Percentiles rank a stretch among this genome's conserved stretches.
phyloP scores from a whole-genome alignment of 768 basidiomycete genomes.

The Paxillus involutus region DNA sequence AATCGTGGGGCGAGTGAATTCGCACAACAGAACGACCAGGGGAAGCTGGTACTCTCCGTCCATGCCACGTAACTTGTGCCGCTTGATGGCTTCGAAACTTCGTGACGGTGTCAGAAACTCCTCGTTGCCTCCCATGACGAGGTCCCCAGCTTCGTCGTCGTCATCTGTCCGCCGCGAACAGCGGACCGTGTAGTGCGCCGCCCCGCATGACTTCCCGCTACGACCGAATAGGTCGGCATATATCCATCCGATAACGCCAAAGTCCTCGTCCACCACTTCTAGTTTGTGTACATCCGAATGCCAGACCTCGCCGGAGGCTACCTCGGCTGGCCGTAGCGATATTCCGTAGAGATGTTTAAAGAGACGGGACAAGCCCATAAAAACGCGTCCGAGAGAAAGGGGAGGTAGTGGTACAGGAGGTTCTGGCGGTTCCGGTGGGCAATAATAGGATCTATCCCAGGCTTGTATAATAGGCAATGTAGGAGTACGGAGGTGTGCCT shows the following conservation, averaged over 20 bases:
- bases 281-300: constrained; percentile 85
- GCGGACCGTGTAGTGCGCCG: constrained; percentile 96
- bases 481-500: constrained; percentile 60
- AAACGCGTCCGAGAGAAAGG: constrained; percentile 85
- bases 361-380: constrained; percentile 88
- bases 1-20: constrained; percentile 67
- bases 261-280: constrained; percentile 87
- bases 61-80: constrained; percentile 56
- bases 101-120: constrained; percentile 46
- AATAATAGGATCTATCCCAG: constrained; percentile 98
- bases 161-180: constrained; percentile 92
- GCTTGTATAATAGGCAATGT: constrained; percentile 71
- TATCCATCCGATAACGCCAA: constrained; percentile 89
- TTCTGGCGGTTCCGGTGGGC: constrained; percentile 73
- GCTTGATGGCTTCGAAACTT: constrained; percentile 64
- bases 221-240: constrained; percentile 91
- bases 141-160: constrained; percentile 77
- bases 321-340: constrained; percentile 67
- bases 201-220: constrained; percentile 82
- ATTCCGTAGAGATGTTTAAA: constrained; percentile 89
- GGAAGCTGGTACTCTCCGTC: constrained; percentile 84
- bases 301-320: constrained; percentile 84
- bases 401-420: constrained; percentile 73
- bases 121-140: constrained; percentile 39
- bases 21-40: constrained; percentile 87